Evolutionary conservation across 1,139 yeast species (phyloP).

Genomic region (Geotrichum histeridarum): DNA sequence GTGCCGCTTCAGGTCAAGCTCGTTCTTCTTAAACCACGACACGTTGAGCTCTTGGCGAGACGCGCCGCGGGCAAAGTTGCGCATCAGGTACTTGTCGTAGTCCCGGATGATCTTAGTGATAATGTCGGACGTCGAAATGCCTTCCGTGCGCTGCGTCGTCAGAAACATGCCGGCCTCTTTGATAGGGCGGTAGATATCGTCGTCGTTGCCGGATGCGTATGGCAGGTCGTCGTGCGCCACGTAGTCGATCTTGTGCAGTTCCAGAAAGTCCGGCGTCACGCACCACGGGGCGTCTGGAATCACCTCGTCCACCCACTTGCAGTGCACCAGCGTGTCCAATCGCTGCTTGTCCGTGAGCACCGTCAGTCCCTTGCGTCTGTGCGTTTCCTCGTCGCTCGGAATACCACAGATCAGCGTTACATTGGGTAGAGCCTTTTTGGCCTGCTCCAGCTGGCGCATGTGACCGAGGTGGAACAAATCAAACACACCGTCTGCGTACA

Average conservation of each 20-base stretch:
- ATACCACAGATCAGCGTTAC: slow-evolving; percentile 84
- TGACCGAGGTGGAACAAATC: slow-evolving; percentile 95
- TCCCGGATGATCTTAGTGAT: slow-evolving; percentile 91
- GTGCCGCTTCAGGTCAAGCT: slow-evolving; percentile 86
- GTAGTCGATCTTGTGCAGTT: slow-evolving; percentile 78
- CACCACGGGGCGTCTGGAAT: slow-evolving; percentile 94
- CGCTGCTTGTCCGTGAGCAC: slow-evolving; percentile 85
- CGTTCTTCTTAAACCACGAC: slow-evolving; percentile 95
- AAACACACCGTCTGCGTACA: slow-evolving; percentile 96
- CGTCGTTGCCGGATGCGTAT: slow-evolving; percentile 78
- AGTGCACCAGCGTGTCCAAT: slow-evolving; percentile 80
- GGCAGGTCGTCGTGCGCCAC: slow-evolving; percentile 98
- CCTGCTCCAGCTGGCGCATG: slow-evolving; percentile 34
- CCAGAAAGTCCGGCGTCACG: slow-evolving; percentile 75
- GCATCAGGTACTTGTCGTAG: slow-evolving; percentile 91
- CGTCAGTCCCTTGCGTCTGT: slow-evolving; percentile 86
- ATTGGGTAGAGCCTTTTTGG: slow-evolving; percentile 21
- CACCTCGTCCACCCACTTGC: slow-evolving; percentile 97
- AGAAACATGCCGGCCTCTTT: slow-evolving; percentile 86
- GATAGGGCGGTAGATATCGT: slow-evolving; percentile 88
- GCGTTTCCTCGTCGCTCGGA: slow-evolving; percentile 87
- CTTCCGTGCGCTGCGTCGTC: slow-evolving; percentile 94
- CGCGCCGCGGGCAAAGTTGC: slow-evolving; percentile 96
- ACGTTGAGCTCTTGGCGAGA: slow-evolving; percentile 93
- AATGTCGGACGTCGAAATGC: slow-evolving; percentile 91